A percentile compares a stretch with the other conserved stretches of the same genome.
Evolutionary conservation across 139 green algal genomes (phyloP).

Genomic region (Chlamydomonas incerta): DNA sequence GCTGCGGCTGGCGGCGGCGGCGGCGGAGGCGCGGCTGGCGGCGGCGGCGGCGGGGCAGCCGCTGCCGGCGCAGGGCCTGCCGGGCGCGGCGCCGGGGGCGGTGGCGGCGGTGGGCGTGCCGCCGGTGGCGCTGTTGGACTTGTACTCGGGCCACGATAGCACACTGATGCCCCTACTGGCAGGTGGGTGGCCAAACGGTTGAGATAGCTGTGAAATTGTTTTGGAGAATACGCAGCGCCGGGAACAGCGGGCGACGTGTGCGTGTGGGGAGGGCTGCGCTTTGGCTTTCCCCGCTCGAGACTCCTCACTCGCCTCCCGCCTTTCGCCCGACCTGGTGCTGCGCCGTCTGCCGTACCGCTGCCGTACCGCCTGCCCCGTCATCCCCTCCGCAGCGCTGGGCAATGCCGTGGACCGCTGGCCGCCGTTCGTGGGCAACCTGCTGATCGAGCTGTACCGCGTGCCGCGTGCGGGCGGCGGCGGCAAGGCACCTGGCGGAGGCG

Average conservation of each 20-base stretch:
- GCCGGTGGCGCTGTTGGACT: not conserved
- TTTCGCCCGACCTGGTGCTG: too few relatives aligned
- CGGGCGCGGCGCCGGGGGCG: not conserved
- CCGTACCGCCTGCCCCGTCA: not conserved
- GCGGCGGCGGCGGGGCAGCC: too few relatives aligned
- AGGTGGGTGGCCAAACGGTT: not conserved
- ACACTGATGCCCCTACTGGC: not conserved
- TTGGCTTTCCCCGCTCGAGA: too few relatives aligned
- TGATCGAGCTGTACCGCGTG: not conserved
- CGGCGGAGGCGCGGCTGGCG: too few relatives aligned
- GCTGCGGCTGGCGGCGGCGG: not conserved
- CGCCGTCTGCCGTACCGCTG: not conserved
- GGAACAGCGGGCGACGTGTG: too few relatives aligned
- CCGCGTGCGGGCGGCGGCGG: too few relatives aligned
- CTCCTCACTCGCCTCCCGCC: too few relatives aligned
- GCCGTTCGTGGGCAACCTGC: not conserved
- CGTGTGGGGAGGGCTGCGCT: too few relatives aligned
- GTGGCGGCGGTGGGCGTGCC: not conserved
- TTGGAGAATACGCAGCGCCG: too few relatives aligned
- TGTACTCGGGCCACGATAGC: not conserved
- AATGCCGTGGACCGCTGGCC: not conserved
- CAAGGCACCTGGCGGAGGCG: too few relatives aligned
- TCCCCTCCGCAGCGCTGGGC: not conserved
- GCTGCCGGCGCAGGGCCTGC: too few relatives aligned
- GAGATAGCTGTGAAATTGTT: too few relatives aligned